Evolutionary conservation across 108 stramenopile genomes (phyloP).

Genomic region (Cyclostephanos tholiformis): DNA sequence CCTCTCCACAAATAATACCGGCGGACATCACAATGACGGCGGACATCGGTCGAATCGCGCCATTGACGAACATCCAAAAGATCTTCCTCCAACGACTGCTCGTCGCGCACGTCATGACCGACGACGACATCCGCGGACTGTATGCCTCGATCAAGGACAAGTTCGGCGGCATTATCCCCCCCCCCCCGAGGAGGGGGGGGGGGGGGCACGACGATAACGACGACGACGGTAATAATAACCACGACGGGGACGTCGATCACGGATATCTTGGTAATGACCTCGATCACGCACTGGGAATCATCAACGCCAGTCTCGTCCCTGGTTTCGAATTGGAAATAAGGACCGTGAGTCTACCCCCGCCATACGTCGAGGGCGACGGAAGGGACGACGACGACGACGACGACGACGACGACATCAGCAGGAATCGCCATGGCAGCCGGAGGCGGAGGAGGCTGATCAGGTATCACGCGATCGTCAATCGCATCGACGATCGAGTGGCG

Average conservation of each 20-base stretch:
- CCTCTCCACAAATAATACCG: no score
- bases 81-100: conserved; percentile 73
- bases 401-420: neutral
- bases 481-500: conserved; percentile 48
- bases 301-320: conserved; percentile 60
- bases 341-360: conserved; percentile 51
- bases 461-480: conserved; percentile 68
- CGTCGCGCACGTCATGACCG: conserved; percentile 59
- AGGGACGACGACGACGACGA: conserved; percentile 1
- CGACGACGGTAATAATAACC: no score
- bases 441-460: conserved; percentile 13
- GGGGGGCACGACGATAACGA: no score
- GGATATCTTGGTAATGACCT: conserved; percentile 32
- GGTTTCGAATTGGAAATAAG: conserved; percentile 73
- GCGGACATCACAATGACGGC: no score
- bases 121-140: conserved; percentile 51
- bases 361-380: conserved; percentile 22
- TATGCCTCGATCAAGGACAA: conserved; percentile 45
- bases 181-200: no score
- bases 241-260: no score
- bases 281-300: conserved; percentile 56
- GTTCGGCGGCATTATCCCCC: no score
- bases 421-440: neutral
- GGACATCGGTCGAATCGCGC: conserved; percentile 38
- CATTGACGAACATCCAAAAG: conserved; percentile 67